Base-by-base conservation (phyloP, 768 basidiomycete genomes). In the Hygrophoropsis aurantiaca region DNA sequence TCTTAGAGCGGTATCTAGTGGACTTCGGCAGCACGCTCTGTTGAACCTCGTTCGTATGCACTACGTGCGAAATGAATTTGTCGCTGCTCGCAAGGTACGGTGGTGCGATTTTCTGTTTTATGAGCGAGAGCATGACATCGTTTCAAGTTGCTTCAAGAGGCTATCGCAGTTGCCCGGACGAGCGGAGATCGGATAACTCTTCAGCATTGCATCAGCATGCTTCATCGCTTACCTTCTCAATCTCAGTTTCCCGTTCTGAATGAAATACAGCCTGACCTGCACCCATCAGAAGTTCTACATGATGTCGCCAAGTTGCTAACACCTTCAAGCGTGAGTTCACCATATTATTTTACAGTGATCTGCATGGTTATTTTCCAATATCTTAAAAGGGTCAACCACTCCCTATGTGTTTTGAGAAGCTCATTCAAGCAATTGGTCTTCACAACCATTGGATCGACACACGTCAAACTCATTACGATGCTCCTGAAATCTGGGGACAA, bases 11-110 rank as follows among this genome's bases (percentile, higher is more conserved):
- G 30, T 41, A 35, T 44, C 21, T 56, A 92, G 89, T 15, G 87
- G 87, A 5, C 64, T 87, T 47, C 85, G 90, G 41, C 90, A 91
- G 50, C 85, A 88, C 59, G 87, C 88, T 1, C 63, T 93, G 47
- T 71, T 93, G 33, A 86, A 87, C 53, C 67, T 93, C 13, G 84
- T 87, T 20, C 78, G 85, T 25, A 80, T 89, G 76, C 87, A 93
- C 58, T 91, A 86, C 60, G 67, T 81, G 32, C 78, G 81, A 16
- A 74, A 78, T 35, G 89, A 93, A 62, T 77, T 73, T 57, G 72
- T 73, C 11, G 86, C 87, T 30, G 85, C 85, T 21, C 75, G 80
- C 44, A 80, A 87, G 72, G 89, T 85, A 48, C 19, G 63, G 46
- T 10, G 21, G 2, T 52, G 27, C 49, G 25, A 5, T 18, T 26